Evolutionary conservation across 495 filamentous ascomycete species (phyloP), one percentile per base, ranked within the genome.

Genomic region (Xylaria acuta): DNA sequence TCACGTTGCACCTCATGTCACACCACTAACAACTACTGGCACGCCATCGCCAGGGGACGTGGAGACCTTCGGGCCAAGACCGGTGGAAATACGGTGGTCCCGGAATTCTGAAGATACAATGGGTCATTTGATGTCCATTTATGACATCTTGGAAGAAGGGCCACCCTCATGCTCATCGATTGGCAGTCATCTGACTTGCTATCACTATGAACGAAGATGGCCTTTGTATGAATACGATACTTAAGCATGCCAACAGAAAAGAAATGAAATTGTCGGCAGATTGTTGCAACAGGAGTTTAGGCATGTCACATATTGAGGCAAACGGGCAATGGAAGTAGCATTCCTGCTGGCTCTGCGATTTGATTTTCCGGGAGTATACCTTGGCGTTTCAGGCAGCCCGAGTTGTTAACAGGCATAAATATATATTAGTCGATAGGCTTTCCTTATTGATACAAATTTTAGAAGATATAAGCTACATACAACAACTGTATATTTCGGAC

Each of bases 91-190:
- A 67, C 73, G 70, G 30, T 72, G 67, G 40, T 59, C 75, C n/a
- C 66, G 9, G 12, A 71, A 41, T 45, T 79, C 72, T n/a, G 75
- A 73, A 54, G 74, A 62, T 49, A 75, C 75, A n/a, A 73, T 70
- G 45, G 71, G 66, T 43, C 70, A 71, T 5, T 67, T 77, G 14
- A n/a, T 77, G 27, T 76, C 77, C 14, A 76, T 77, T 67, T 62
- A 66, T 41, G 77, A 77, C 49, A 76, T 76, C 51, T 59, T 77
- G 14, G 71, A 60, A 30, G 72, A 74, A 66, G 77, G 77, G 20
- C 77, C 75, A 32, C 72, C 72, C 40, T 34, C 49, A 36, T 27
- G 27, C 32, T 54, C 68, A 27, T 54, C 45, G 22, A 70, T 9
- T 40, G 25, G 32, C 45, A 18, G 43, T 30, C 49, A 49, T 43